Evolutionary conservation across 305 asterid genomes (phyloP).

Genomic region (Vinca major): DNA sequence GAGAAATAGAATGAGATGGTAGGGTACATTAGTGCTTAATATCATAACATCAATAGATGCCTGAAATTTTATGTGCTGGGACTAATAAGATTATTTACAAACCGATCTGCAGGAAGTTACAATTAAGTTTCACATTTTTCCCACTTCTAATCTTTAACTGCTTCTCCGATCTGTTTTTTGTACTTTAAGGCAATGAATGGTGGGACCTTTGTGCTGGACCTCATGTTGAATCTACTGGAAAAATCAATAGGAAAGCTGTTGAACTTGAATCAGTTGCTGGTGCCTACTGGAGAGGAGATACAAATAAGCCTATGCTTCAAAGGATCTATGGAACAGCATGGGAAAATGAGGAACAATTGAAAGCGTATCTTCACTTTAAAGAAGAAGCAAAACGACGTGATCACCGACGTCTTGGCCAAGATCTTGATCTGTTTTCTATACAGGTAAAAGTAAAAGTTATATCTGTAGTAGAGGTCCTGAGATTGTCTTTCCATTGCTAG

Average conservation of each 20-base stretch:
- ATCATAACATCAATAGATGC: neutral
- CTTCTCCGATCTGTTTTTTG: constrained; percentile 11
- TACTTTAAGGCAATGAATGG: constrained; percentile 69
- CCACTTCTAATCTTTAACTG: neutral
- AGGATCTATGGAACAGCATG: constrained; percentile 96
- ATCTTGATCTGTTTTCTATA: constrained; percentile 91
- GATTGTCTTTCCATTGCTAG: neutral
- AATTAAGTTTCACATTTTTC: neutral
- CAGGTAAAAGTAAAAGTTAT: constrained; percentile 39
- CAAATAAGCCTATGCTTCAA: constrained; percentile 79
- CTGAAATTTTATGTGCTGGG: neutral
- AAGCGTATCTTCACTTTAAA: constrained; percentile 77
- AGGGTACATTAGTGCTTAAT: neutral
- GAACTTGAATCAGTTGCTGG: constrained; percentile 98
- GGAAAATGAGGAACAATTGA: constrained; percentile 87
- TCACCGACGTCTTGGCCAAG: constrained; percentile 90
- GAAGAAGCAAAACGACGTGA: constrained; percentile 97
- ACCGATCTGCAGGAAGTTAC: neutral
- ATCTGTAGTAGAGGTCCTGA: constrained; percentile 1
- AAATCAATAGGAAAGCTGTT: constrained; percentile 67
- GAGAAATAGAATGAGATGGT: neutral
- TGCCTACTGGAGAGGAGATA: constrained; percentile 98
- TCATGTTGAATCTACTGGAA: constrained; percentile 92
- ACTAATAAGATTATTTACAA: neutral
- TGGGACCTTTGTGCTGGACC: constrained; percentile 99